A percentile compares a stretch with the other conserved stretches of the same genome.
Conservation (phyloP, 352 stramenopile genomes). For the Phytophthora pluvialis region DNA sequence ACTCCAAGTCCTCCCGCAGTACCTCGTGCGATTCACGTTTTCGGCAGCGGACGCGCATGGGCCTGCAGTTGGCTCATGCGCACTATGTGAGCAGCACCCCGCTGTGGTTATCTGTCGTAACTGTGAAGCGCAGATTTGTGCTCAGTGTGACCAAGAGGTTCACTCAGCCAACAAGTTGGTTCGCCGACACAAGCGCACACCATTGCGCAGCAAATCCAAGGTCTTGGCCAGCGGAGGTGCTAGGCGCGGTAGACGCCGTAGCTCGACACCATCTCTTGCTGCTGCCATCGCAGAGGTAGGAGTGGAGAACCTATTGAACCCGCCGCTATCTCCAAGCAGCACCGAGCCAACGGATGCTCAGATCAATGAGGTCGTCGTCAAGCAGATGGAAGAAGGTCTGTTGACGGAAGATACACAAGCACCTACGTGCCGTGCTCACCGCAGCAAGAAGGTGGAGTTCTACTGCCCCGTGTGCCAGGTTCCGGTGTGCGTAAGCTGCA, state of each 20-base stretch:
- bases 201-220: conserved; percentile 38
- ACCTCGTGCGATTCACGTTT: conserved; percentile 69
- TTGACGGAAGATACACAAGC: conserved; percentile 37
- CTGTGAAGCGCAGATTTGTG: conserved; percentile 76
- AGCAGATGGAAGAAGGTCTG: conserved; percentile 54
- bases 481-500: conserved; percentile 80
- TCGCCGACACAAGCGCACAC: conserved; percentile 64
- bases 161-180: conserved; percentile 87
- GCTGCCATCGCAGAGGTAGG: conserved; percentile 24
- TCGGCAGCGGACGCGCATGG: conserved; percentile 39
- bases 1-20: conserved; percentile 72
- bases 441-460: conserved; percentile 74
- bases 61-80: conserved; percentile 42
- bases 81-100: conserved; percentile 64
- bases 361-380: conserved; percentile 43
- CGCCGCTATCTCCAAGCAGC: conserved; percentile 4
- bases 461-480: conserved; percentile 69
- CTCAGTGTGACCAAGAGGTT: conserved; percentile 67
- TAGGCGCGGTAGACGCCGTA: conserved; percentile 45
- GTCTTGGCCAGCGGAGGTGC: conserved; percentile 20
- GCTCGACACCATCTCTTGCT: conserved; percentile 37
- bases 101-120: conserved; percentile 61
- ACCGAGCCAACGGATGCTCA: conserved; percentile 30
- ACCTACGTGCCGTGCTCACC: conserved; percentile 48
- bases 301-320: conserved; percentile 7